Evolutionary conservation across 169 alveolate genomes (phyloP), one percentile per base, ranked within the genome.

Genomic region (Perkinsus olseni): DNA sequence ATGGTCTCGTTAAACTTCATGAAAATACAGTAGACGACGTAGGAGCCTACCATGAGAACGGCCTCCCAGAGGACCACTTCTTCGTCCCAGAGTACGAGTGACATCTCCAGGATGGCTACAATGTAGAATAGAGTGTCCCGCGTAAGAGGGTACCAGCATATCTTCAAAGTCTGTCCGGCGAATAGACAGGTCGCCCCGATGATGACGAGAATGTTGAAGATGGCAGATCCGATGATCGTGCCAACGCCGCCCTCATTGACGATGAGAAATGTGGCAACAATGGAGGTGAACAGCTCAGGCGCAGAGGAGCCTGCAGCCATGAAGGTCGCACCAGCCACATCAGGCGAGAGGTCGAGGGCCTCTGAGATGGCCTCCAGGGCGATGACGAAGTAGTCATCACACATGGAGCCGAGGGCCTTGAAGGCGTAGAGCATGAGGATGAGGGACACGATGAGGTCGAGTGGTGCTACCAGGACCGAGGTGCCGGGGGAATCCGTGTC

Each of bases 271-370:
- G 90, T 51, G 40, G 91, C 39, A 36, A 74, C 48, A 31, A 93
- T 39, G 21, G 62, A 28, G 17, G 93, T 94, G 91, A 94, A 94
- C 36, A 94, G 48, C 91, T 94, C 95, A 31, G 95, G 95, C 38
- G 95, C 95, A 1, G 92, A 39, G 3, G 92, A 91, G 38, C 95
- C 95, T 10, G 94, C 74, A n/a, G 95, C 94, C 92, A 94, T 39
- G 38, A 94, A 62, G 48, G 95, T 92, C 31, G 94, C 95, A 10
- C 95, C 95, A 20, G 95, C 95, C 34, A 93, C 95, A 40, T 94
- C 95, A 28, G 50, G 92, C 31, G 92, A 91, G 17, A 91, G 92
- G 21, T 39, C 38, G 38, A 21, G 24, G 17, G 39, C 38, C 74
- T 39, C 92, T 28, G 92, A n/a, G 74, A 91, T 24, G 38, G 51